A percentile compares a stretch with the other conserved stretches of the same genome.
Conservation (phyloP, 345 rosid species). For the Aethionema arabicum region DNA sequence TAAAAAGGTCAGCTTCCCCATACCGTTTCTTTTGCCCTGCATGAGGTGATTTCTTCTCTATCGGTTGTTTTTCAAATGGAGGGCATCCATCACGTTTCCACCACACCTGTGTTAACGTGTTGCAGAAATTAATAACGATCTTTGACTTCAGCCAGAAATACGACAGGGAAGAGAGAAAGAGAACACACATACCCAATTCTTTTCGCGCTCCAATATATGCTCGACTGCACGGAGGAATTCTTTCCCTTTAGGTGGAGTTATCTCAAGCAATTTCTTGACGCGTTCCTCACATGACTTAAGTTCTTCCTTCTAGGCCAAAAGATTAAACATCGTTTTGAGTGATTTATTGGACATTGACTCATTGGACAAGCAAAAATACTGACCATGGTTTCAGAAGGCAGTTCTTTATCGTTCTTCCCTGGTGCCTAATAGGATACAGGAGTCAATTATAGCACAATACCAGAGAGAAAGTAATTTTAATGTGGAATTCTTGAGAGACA, state of each 20-base stretch:
- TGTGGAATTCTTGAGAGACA: slow-evolving; percentile 15
- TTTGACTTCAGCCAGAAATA: slow-evolving; percentile 4
- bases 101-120: slow-evolving; percentile 64
- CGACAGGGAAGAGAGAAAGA: slow-evolving; percentile 22
- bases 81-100: slow-evolving; percentile 99
- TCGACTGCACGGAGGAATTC: slow-evolving; percentile 77
- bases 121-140: slow-evolving; percentile 9
- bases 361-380: slow-evolving; percentile 40
- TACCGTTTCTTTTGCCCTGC: slow-evolving; percentile 82
- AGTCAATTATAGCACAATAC: slow-evolving; percentile 22
- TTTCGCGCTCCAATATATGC: slow-evolving; percentile 91
- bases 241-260: slow-evolving; percentile 93
- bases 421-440: slow-evolving; percentile 58
- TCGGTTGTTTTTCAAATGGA: slow-evolving; percentile 88
- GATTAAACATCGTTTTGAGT: slow-evolving; percentile 12
- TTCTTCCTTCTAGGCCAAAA: slow-evolving; percentile 75
- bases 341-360: slow-evolving; percentile 12
- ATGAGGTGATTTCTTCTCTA: slow-evolving; percentile 57
- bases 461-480: slow-evolving; percentile 11
- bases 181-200: slow-evolving; percentile 74
- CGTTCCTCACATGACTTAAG: slow-evolving; percentile 81
- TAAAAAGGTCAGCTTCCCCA: slow-evolving; percentile 13
- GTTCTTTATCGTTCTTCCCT: slow-evolving; percentile 93
- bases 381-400: slow-evolving; percentile 92
- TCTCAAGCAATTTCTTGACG: slow-evolving; percentile 82